Base-by-base conservation (phyloP, 2,329 filamentous ascomycete genomes). In the Hymenoscyphus salicellus region DNA sequence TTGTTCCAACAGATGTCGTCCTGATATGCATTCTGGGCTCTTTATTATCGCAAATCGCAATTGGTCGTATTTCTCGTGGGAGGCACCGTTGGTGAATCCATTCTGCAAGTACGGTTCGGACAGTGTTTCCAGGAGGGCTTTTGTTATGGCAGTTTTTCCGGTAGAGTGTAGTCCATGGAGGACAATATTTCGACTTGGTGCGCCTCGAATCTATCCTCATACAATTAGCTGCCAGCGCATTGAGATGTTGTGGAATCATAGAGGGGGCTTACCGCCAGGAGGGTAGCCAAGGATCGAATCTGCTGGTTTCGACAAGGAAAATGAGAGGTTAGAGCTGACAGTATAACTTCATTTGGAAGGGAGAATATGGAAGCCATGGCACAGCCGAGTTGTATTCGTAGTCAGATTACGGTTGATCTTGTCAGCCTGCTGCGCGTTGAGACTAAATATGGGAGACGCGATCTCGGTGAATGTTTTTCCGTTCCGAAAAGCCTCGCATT, bases 151-250 rank as follows among this genome's bases (percentile, higher is more conserved):
- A 36, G 87, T 91, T 79, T 98, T 98, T 49, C 93, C 94, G 0
- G 93, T 96, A 1, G 92, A 89, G 72, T 93, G 88, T 33, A 93
- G 86, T 60, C 95, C 95, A 76, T 98, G 88, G 58, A 96, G 77
- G 26, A 97, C 87, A 11, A 97, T 77, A 66, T 91, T 90, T 63
- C 65, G 68, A 58, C 66, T 58, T 43, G 66, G 62, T 26, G 68
- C 70, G 5, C 62, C 65, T 63, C 62, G 55, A 10, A 66, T 65
- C 64, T 68, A 46, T 30, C 55, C 17, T 11, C 56, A 23, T 46
- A 20, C 38, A 26, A 28, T 64, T 55, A 58, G 28, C 41, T 58
- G 28, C 38, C n/a, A 58, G 43, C 32, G 36, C 14, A 55, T 20
- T 55, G 5, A 43, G 14, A 41, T 38, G 23, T 2, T 43, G 2